phyloP scores from a whole-genome alignment of 176 grass and related monocot genomes.

The Dactylis glomerata region DNA sequence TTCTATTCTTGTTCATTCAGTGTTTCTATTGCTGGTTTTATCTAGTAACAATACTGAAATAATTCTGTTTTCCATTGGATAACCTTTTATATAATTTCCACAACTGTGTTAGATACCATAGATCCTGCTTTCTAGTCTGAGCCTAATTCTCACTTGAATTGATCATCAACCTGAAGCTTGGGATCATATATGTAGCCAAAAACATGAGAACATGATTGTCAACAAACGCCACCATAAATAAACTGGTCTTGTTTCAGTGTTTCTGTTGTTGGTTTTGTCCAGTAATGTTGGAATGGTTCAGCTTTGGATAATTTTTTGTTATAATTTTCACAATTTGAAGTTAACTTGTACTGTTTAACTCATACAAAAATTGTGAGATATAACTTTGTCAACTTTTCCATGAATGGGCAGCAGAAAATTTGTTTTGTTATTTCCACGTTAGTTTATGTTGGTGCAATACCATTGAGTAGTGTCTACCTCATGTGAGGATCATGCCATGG shows the following conservation, averaged over 20 bases:
- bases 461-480: neutral
- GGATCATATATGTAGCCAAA: neutral
- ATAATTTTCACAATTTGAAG: neutral
- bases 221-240: neutral
- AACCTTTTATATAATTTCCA: neutral
- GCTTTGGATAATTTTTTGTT: neutral
- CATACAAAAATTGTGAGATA: neutral
- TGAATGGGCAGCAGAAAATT: neutral
- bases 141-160: neutral
- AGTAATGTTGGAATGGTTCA: neutral
- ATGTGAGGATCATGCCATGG: neutral
- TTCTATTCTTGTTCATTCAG: neutral
- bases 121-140: neutral
- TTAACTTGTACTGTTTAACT: neutral
- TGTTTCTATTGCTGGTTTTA: neutral
- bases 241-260: neutral
- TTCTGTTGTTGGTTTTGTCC: neutral
- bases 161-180: neutral
- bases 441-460: neutral
- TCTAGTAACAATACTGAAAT: neutral
- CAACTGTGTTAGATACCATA: neutral
- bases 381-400: neutral
- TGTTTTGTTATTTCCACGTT: neutral
- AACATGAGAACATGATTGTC: neutral
- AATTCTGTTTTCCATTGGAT: neutral